Evolutionary conservation across 2,329 filamentous ascomycete genomes (phyloP).

Genomic region (Coleophoma eucalyptorum): DNA sequence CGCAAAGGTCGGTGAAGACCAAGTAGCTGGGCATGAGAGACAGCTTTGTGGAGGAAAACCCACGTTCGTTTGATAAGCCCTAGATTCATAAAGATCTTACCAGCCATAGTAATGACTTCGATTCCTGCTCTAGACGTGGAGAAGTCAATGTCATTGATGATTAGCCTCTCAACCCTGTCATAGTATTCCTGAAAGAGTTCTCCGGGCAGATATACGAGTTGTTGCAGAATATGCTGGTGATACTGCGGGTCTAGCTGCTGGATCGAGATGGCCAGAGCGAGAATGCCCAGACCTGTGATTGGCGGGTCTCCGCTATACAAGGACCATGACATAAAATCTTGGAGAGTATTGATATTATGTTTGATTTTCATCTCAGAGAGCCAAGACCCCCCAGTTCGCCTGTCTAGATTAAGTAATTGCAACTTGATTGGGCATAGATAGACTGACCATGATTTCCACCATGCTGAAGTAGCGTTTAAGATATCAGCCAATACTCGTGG

Average conservation of each 20-base stretch:
- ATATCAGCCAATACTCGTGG: slow-evolving; percentile 1
- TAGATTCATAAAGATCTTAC: slow-evolving; percentile 45
- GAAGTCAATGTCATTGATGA: slow-evolving; percentile 8
- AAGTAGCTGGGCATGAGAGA: slow-evolving; percentile 48
- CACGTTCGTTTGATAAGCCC: slow-evolving; percentile 50
- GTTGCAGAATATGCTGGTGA: slow-evolving; percentile 8
- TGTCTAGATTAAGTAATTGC: background rate
- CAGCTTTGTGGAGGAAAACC: slow-evolving; percentile 45
- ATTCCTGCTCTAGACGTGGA: slow-evolving; percentile 44
- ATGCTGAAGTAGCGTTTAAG: slow-evolving; percentile 8
- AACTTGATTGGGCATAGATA: background rate
- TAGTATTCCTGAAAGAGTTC: slow-evolving; percentile 12
- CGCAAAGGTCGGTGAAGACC: slow-evolving; percentile 36
- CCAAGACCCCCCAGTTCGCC: slow-evolving; percentile 8
- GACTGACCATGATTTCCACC: slow-evolving; percentile 11
- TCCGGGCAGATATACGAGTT: slow-evolving; percentile 7
- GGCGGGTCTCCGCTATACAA: slow-evolving; percentile 5
- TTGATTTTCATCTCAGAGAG: background rate
- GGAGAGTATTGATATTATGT: slow-evolving; percentile 2
- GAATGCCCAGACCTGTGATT: slow-evolving; percentile 5
- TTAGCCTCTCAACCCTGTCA: slow-evolving; percentile 5
- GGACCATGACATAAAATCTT: slow-evolving; percentile 6
- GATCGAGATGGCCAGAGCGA: slow-evolving; percentile 7
- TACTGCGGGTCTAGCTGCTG: slow-evolving; percentile 7
- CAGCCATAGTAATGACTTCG: slow-evolving; percentile 45